Evolutionary conservation across 2,329 filamentous ascomycete genomes (phyloP).

Genomic region (Sporothrix variecibatus): DNA sequence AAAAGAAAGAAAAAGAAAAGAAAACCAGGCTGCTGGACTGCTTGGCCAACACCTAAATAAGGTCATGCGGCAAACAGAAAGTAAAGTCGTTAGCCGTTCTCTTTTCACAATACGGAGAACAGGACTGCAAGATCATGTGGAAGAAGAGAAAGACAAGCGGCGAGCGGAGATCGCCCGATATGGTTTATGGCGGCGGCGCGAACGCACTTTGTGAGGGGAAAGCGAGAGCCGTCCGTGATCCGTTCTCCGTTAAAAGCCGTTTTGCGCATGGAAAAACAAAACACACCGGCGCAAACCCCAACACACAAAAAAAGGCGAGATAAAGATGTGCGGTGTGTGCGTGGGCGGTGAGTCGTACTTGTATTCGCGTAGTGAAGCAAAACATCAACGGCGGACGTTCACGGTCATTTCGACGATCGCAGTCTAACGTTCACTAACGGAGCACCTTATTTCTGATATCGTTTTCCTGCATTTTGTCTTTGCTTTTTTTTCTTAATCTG

Average conservation of each 20-base stretch:
- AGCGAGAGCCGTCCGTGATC: neutral
- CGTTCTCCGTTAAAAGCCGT: neutral
- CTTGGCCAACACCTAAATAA: neutral
- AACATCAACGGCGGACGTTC: neutral
- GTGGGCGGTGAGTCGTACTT: neutral
- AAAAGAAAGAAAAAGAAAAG: neutral
- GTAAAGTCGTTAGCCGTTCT: neutral
- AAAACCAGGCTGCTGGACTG: too few relatives aligned
- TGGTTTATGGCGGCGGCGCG: neutral
- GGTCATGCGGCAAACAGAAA: neutral
- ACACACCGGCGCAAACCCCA: too few relatives aligned
- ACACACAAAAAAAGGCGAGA: neutral
- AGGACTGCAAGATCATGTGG: neutral
- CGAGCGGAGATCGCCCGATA: neutral
- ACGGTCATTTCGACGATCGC: constrained; percentile 1
- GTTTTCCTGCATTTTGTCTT: constrained; percentile 3
- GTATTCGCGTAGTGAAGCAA: neutral
- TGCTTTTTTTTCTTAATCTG: neutral
- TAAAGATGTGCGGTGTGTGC: neutral
- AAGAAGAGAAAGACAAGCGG: neutral
- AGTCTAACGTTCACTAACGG: neutral
- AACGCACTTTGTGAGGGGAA: neutral
- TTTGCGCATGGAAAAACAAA: neutral
- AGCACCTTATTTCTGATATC: constrained; percentile 8
- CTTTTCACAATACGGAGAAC: neutral